phyloP scores from a whole-genome alignment of 805 yeast genomes.

The Lipomyces orientalis region DNA sequence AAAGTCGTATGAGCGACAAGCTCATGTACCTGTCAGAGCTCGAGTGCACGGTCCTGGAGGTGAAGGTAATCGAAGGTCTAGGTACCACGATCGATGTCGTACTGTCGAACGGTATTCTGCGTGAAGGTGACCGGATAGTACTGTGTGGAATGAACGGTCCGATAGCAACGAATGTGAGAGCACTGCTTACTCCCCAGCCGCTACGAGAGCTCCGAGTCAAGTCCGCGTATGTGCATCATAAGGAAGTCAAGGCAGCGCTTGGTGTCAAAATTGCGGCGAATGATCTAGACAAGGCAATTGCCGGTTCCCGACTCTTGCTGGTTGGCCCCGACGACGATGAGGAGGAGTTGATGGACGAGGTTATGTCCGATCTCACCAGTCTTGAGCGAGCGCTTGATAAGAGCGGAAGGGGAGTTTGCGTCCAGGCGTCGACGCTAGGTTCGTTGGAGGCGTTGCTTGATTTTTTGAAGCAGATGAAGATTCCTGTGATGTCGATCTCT shows the following conservation, averaged over 20 bases:
- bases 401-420: constrained; percentile 96
- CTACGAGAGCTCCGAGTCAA: constrained; percentile 93
- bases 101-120: constrained; percentile 91
- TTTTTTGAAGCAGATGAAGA: constrained; percentile 97
- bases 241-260: constrained; percentile 97
- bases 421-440: constrained; percentile 98
- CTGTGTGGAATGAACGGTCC: constrained; percentile 99
- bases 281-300: constrained; percentile 97
- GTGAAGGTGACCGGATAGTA: constrained; percentile 94
- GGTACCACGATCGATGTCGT: constrained; percentile 99
- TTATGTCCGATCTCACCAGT: constrained; percentile 97
- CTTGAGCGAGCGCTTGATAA: constrained; percentile 92
- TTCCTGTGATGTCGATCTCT: constrained; percentile 98
- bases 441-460: constrained; percentile 95
- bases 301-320: constrained; percentile 94
- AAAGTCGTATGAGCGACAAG: constrained; percentile 98
- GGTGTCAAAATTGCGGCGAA: constrained; percentile 99
- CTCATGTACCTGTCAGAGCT: constrained; percentile 92
- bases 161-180: constrained; percentile 93
- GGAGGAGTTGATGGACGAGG: constrained; percentile 96
- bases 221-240: constrained; percentile 95
- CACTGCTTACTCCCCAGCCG: constrained; percentile 96
- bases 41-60: constrained; percentile 97
- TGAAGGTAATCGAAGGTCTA: constrained; percentile 96
- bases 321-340: constrained; percentile 98